Base-by-base conservation (phyloP, 108 stramenopile species). In the Skeletonema menzelii region DNA sequence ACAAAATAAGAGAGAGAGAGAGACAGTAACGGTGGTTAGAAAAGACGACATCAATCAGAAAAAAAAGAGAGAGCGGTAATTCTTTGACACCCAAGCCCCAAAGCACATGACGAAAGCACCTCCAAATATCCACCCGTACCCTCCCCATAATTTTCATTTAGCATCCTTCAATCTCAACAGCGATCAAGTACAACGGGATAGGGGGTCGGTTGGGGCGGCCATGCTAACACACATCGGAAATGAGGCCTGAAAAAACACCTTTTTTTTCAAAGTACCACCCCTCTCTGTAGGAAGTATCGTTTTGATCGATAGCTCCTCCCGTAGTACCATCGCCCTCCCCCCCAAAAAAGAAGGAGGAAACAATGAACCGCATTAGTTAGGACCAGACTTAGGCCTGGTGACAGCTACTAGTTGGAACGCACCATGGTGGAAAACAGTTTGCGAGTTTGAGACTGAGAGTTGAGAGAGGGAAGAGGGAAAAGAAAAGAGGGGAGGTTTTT, bases 391-490 rank as follows among this genome's bases (percentile, higher is more conserved):
- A 0, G 12, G 11, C 10, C 10, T 10, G 10, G 11, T 37, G 11
- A 12, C 30, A 11, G 35, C 46, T 20, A 34, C 32, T 27, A 34
- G 30, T n/a, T 5, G 19, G 30, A 28, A 62, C 61, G 61, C 35
- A 62, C 61, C 61, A 62, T 62, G 61, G 61, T 62, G 27, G 31
- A 58, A 58, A 58, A 58, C 28, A 28, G 57, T 58, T 58, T 37
- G 35, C 35, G 10, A 12, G 35, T 37, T 37, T n/a, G n/a, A n/a
- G n/a, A n/a, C n/a, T n/a, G n/a, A n/a, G n/a, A n/a, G n/a, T n/a
- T n/a, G n/a, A n/a, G n/a, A n/a, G n/a, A n/a, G n/a, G n/a, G n/a
- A n/a, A n/a, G n/a, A n/a, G n/a, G 35, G 35, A 37, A 37, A 37
- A 37, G 35, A 35, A 35, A 0, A 35, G 35, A 32, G 31, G 31